Base-by-base conservation (phyloP, 352 stramenopile species). In the Saprolegnia parasitica region DNA sequence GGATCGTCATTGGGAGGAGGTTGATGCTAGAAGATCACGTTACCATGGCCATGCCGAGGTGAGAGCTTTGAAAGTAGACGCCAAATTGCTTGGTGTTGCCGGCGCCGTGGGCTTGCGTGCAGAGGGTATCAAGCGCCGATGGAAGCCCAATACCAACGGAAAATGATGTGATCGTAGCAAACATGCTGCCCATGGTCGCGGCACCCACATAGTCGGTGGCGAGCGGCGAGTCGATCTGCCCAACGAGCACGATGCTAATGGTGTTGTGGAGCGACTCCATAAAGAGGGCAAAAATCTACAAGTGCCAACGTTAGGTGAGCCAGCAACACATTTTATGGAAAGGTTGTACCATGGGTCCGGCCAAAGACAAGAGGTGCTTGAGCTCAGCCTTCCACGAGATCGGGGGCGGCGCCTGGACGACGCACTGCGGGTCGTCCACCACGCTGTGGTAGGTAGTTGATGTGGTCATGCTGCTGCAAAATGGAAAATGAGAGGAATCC, bases 231-330 rank as follows among this genome's bases (percentile, higher is more conserved):
- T 86, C 58, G 55, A 90, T 87, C 72, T 86, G 80, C n/a, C 83
- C 81, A 4, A 81, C 79, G 21, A 90, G 73, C 40, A 85, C 74
- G 52, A 87, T 81, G 61, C 76, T 81, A 46, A 76, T 81, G 50
- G 84, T 72, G n/a, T 73, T 72, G 11, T 83, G 85, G 5, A 90
- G 76, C 61, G 88, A 89, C 66, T 93, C 85, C 35, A 88, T 23
- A 40, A 72, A 54, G 40, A 61, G 52, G 2, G 64, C 42, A 37
- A 70, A 70, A 13, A 70, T 42, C 63, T 63, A 70, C 11, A 58
- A 6, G 29, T 35, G 23, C 40, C 21, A 40, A 54, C 20, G 21
- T 66, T 20, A 66, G 54, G n/a, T 18, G 18, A 4, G n/a, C 21
- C 20, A 58, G 9, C 26, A 24, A 20, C 9, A 24, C 42, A n/a